A percentile compares a stretch with the other conserved stretches of the same genome.
These are phyloP conservation scores for Fomitopsis palustris DNA, from an alignment of 1,284 basidiomycete species.

Conservation along the genomic window DNA sequence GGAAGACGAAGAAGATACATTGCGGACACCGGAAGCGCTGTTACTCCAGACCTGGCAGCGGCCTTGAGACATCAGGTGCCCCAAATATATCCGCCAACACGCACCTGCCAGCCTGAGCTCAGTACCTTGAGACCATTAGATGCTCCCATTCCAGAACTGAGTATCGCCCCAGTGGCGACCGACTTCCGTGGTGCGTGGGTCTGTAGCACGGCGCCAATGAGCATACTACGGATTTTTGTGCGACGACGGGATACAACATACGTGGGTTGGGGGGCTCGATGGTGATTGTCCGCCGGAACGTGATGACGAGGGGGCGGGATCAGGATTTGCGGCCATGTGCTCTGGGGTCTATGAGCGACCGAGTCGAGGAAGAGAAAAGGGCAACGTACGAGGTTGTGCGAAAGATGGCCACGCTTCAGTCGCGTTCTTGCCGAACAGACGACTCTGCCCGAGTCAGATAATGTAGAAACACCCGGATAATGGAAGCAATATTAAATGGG, in stretches of 20 bases:
- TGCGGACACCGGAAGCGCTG: slow-evolving; percentile 48
- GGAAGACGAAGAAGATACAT: slow-evolving; percentile 59
- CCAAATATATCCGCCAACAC: slow-evolving; percentile 20
- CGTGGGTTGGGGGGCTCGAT: slow-evolving; percentile 50
- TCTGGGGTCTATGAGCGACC: slow-evolving; percentile 12
- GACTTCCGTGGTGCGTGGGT: slow-evolving; percentile 45
- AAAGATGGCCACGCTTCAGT: slow-evolving; percentile 3
- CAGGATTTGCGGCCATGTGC: slow-evolving; percentile 33
- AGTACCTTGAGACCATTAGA: slow-evolving; percentile 47
- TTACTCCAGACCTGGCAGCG: slow-evolving; percentile 55
- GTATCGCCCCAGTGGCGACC: slow-evolving; percentile 45
- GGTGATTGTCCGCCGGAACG: slow-evolving; percentile 63
- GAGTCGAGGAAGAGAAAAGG: background rate
- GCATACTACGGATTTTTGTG: too few species aligned
- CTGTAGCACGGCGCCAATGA: slow-evolving; percentile 19
- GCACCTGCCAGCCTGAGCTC: slow-evolving; percentile 69
- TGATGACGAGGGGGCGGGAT: slow-evolving; percentile 54
- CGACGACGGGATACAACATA: slow-evolving; percentile 27
- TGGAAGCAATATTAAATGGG: slow-evolving; percentile 2
- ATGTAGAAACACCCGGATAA: background rate
- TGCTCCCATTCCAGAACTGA: slow-evolving; percentile 49
- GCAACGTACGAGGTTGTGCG: slow-evolving; percentile 4
- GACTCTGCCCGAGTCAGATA: slow-evolving; percentile 2
- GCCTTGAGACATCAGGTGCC: background rate
- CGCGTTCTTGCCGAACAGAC: background rate